phyloP scores from a whole-genome alignment of 2,329 filamentous ascomycete species.

The Neofusicoccum cordaticola region DNA sequence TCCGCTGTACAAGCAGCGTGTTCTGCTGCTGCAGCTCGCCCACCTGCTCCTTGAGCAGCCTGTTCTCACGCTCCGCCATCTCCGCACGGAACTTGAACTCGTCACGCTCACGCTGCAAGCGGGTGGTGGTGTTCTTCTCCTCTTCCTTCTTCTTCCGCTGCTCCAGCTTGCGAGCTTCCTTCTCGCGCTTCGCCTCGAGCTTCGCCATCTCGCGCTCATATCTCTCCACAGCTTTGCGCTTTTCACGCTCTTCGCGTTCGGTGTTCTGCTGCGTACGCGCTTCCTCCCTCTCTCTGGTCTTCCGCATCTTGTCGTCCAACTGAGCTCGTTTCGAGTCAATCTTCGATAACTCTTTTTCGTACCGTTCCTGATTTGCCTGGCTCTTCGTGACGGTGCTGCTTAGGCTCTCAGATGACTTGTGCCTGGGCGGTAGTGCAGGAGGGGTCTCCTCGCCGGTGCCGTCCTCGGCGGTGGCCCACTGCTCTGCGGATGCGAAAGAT shows the following conservation, averaged over 20 bases:
- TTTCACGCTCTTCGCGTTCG: slow-evolving; percentile 61
- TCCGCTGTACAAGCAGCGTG: slow-evolving; percentile 46
- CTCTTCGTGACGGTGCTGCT: background rate
- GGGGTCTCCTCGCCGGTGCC: background rate
- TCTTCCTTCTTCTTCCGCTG: slow-evolving; percentile 62
- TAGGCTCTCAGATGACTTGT: slow-evolving; percentile 17
- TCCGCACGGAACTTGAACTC: slow-evolving; percentile 46
- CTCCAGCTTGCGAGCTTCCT: slow-evolving; percentile 63
- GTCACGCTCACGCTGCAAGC: slow-evolving; percentile 49
- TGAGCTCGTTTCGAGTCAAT: slow-evolving; percentile 54
- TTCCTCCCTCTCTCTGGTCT: slow-evolving; percentile 54
- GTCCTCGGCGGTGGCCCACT: slow-evolving; percentile 36
- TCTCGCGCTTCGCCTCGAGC: slow-evolving; percentile 64
- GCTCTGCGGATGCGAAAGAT: slow-evolving; percentile 44
- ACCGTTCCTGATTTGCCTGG: slow-evolving; percentile 22
- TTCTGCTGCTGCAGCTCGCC: slow-evolving; percentile 58
- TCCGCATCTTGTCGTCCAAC: slow-evolving; percentile 61
- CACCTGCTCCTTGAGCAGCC: slow-evolving; percentile 50
- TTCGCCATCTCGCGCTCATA: slow-evolving; percentile 53
- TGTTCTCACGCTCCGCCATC: slow-evolving; percentile 49
- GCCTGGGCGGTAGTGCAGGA: background rate
- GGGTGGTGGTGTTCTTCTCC: slow-evolving; percentile 47
- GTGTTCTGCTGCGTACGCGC: slow-evolving; percentile 20
- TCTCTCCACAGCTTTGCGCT: slow-evolving; percentile 38
- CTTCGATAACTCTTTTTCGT: slow-evolving; percentile 65